Base-by-base conservation (phyloP, 1,139 yeast genomes). In the Hemisphaericaspora lyxosophila region DNA sequence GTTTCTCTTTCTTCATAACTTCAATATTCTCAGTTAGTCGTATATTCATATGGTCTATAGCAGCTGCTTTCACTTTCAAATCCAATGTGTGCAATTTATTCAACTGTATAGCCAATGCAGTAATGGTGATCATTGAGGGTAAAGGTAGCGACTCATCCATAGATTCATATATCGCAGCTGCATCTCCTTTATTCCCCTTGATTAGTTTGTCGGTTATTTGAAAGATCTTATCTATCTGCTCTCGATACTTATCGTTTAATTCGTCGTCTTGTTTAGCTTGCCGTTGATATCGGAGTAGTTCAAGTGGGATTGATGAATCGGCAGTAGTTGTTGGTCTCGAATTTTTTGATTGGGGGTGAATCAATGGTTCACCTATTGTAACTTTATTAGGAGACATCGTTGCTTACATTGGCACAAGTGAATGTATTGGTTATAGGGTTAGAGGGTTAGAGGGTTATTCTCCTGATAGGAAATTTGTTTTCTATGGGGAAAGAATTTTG, bases 61-160 rank as follows among this genome's bases (percentile, higher is more conserved):
- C 59, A 26, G 50, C 62, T 19, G 47, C 46, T 44, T 50, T 59
- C 33, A 53, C 51, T 26, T 48, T 54, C 22, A 48, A 45, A 51
- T 54, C 65, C 36, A 53, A 38, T 1, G 64, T 47, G 31, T 68
- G 67, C 16, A 75, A 60, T 46, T 65, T 71, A 33, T 70, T 51
- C 31, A 76, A 53, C 53, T 73, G 77, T 11, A 70, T 55, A 0
- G 77, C 64, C 23, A 77, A 51, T 15, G 61, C 52, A 14, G 68
- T 67, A 2, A 73, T 58, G 0, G 77, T 54, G 12, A 39, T 31
- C 4, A 45, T 35, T 0, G 64, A 59, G 1, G 60, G 51, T 9
- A 54, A 50, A 3, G 69, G 69, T 4, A 54, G 39, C 17, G 38
- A 46, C 11, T 31, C 37, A 20, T 43, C 40, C 33, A 36, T 18